Evolutionary conservation across 2,329 filamentous ascomycete genomes (phyloP).

Genomic region (Hypoxylon sp.): DNA sequence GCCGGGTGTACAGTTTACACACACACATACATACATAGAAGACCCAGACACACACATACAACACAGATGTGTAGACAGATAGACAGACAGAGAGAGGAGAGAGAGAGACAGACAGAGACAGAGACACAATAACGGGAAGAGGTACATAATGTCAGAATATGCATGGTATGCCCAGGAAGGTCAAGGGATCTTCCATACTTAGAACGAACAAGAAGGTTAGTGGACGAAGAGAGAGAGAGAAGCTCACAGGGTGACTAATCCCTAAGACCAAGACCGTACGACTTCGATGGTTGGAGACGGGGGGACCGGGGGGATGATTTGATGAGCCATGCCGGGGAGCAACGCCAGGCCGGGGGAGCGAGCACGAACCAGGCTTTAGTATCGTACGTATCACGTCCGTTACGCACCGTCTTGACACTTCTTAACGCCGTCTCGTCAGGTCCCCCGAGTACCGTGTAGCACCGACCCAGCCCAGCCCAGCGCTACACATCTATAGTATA

Average conservation of each 20-base stretch:
- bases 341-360: neutral
- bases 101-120: too few species aligned
- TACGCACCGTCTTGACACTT: neutral
- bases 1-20: too few species aligned
- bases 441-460: neutral
- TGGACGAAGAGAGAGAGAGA: slow-evolving; percentile 1
- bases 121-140: slow-evolving; percentile 9
- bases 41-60: too few species aligned
- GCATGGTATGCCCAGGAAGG: neutral
- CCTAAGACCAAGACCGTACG: slow-evolving; percentile 32
- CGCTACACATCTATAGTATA: slow-evolving; percentile 6
- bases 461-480: neutral
- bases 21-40: too few species aligned
- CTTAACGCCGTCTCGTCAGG: neutral
- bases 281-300: slow-evolving; percentile 24
- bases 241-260: slow-evolving; percentile 23
- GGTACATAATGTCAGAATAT: slow-evolving; percentile 27
- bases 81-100: too few species aligned
- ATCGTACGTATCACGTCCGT: neutral
- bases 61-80: too few species aligned
- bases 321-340: slow-evolving; percentile 19
- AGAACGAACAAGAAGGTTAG: slow-evolving; percentile 17
- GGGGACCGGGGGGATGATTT: slow-evolving; percentile 14
- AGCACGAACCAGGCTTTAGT: neutral
- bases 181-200: slow-evolving; percentile 29